A percentile compares a stretch with the other conserved stretches of the same genome.
Conservation (phyloP, 495 filamentous ascomycete species). For the Trichoderma gamsii region DNA sequence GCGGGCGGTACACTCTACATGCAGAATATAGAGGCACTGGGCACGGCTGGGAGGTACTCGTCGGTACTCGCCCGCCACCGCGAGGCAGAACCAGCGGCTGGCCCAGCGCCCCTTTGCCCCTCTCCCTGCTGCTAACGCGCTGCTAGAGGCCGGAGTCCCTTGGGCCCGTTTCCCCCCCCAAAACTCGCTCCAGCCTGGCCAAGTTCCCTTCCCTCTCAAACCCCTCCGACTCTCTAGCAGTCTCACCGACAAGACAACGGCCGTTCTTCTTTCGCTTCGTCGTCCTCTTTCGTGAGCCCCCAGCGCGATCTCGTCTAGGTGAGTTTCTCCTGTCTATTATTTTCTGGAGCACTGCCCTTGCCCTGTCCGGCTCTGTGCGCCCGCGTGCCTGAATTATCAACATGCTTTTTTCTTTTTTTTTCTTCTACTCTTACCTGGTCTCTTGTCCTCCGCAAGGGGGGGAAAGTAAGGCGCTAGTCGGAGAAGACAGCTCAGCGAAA, state of each 20-base stretch:
- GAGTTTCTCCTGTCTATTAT: background rate
- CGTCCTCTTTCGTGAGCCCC: conserved; percentile 4
- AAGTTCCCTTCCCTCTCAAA: conserved; percentile 11
- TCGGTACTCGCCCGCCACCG: background rate
- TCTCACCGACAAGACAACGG: conserved; percentile 16
- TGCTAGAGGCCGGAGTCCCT: background rate
- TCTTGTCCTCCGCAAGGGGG: conserved; percentile 9
- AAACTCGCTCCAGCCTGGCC: conserved; percentile 7
- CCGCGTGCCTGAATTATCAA: background rate
- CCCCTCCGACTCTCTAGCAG: background rate
- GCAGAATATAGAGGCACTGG: background rate
- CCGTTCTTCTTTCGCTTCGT: conserved; percentile 1
- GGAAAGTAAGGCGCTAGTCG: background rate
- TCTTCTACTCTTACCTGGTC: background rate
- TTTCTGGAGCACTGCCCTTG: background rate
- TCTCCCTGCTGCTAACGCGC: background rate
- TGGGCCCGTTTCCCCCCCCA: conserved; percentile 7
- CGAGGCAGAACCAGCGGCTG: background rate
- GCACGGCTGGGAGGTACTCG: background rate
- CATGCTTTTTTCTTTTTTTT: background rate
- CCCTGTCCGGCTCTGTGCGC: background rate
- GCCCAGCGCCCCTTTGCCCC: background rate
- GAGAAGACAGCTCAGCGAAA: conserved; percentile 14
- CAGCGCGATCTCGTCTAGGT: conserved; percentile 7
- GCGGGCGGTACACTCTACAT: background rate